Base-by-base conservation (phyloP, 495 filamentous ascomycete species). In the Talaromyces ruber region DNA sequence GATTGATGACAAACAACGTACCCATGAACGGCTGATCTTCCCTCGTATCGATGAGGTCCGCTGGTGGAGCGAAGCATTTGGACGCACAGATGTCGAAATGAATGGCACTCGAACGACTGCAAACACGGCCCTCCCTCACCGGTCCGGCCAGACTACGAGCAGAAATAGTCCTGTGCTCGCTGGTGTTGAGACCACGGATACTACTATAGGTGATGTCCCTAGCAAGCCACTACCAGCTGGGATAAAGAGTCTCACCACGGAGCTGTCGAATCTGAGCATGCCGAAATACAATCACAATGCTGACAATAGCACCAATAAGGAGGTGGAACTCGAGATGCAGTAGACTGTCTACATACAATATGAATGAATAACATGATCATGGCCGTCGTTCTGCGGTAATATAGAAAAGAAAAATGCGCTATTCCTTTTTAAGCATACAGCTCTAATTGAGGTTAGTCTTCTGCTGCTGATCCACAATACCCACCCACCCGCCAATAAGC, bases 21-120 rank as follows among this genome's bases (percentile, higher is more conserved):
- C 87, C 12, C 84, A 87, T 30, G 94, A 97, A 65, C 81, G 92
- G 4, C 80, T 99, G 9, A 79, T 99, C 11, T 90, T 97, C 65
- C 94, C 95, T 2, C 81, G 80, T 14, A 62, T 79, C 64, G 70
- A 82, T 69, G 74, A 88, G 52, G 84, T 92, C 14, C 80, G 90
- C 55, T 99, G 95, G 95, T 99, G 95, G 95, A 79, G 82, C 61
- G 92, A 96, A 65, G 75, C 88, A 0, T 99, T 97, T 75, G 89
- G 89, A 57, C 82, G 93, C 32, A 83, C 85, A 22, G 91, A 95
- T 69, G 81, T 82, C 7, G 95, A 99, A 67, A 99, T 99, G 95
- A 99, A 99, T 71, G 86, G 86, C 1, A 79, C 80, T 18, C 70
- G 71, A 55, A 56, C 62, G 11, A 45, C 66, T 16, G 62, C 67